Evolutionary conservation across 2,329 filamentous ascomycete species (phyloP), one percentile per base, ranked within the genome.

Genomic region (Colletotrichum musicola): DNA sequence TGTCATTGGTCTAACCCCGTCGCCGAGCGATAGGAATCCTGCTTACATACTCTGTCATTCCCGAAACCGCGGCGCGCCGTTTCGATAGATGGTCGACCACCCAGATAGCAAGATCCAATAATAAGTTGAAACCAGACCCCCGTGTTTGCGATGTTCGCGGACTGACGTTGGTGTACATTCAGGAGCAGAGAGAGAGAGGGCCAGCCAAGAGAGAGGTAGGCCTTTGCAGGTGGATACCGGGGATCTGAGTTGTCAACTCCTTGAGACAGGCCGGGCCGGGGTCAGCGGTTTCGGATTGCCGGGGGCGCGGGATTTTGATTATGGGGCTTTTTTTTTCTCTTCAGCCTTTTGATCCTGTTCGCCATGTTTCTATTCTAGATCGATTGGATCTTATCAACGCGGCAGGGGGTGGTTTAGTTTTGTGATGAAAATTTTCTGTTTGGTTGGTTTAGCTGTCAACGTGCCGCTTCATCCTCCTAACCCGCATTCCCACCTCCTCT

Each of bases 231-330:
- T 47, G 44, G 56, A 25, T 38, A 59, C 53, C 16, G 44, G 25
- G 56, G 42, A 49, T 38, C 42, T 35, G 56, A 58, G 55, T 16
- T 59, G 42, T 59, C 56, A 59, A 55, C 62, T 63, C 64, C 64
- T 58, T 67, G 64, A 67, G 64, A 67, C 64, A 58, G 42, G 35
- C 12, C 53, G n/a, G 51, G 22, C 57, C 44, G 51, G 58, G 58
- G 64, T 57, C 9, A n/a, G 30, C 46, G 20, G 64, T 67, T 63
- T 67, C 59, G 64, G 60, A 58, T 46, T 67, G 51, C 50, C 51
- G 64, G 61, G 64, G 58, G 44, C 44, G 12, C 20, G 50, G 30
- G 20, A 18, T 4, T 25, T 2, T 25, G 22, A 25, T 25, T 18
- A n/a, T 44, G 20, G 49, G 6, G 27, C 42, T 1, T 56, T 54